Base-by-base conservation (phyloP, 257 asterid genomes). In the Lycium barbarum region DNA sequence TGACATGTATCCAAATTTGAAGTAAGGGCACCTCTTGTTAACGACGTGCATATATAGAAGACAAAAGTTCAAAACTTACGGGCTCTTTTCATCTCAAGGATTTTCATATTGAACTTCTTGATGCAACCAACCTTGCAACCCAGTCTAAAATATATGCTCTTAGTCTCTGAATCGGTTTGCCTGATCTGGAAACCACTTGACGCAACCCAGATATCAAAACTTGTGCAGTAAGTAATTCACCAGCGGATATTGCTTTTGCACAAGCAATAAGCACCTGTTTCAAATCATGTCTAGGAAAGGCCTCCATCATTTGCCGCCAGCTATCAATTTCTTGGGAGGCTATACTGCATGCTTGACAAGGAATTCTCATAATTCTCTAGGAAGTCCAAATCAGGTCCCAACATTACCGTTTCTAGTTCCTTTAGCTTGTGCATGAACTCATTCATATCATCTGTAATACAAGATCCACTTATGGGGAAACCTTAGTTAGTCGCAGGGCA, bases 141-240 rank as follows among this genome's bases (percentile, higher is more conserved):
- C 99, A 98, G 87, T 95, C 99, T 33, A 95, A 84, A 93, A 94
- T 90, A 90, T 95, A 95, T 0, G 98, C 99, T 79, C 98, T 97
- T 40, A 95, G 85, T 6, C 99, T 98, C 86, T 94, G 98, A 38
- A 94, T 79, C 0, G 99, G 99, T 45, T 92, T 98, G 4, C 99
- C 99, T 4, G 95, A 93, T 51, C 94, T 96, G 0, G 99, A 95
- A 57, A 95, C 99, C 86, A 91, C 79, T 72, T 92, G 93, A 1
- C 95, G 94, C 45, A 94, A 83, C 86, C 93, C 97, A 0, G 97
- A 92, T 86, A 94, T 92, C 15, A 94, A 91, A 91, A 92, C 87
- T 65, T 92, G 92, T 8, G 98, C 92, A 88, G 87, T 92, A 67
- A 89, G 59, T 9, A 88, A 18, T 67, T 95, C 97, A 9, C 90